Evolutionary conservation across 2,329 filamentous ascomycete species (phyloP), one percentile per base, ranked within the genome.

Genomic region (Pestalotiopsis sp.): DNA sequence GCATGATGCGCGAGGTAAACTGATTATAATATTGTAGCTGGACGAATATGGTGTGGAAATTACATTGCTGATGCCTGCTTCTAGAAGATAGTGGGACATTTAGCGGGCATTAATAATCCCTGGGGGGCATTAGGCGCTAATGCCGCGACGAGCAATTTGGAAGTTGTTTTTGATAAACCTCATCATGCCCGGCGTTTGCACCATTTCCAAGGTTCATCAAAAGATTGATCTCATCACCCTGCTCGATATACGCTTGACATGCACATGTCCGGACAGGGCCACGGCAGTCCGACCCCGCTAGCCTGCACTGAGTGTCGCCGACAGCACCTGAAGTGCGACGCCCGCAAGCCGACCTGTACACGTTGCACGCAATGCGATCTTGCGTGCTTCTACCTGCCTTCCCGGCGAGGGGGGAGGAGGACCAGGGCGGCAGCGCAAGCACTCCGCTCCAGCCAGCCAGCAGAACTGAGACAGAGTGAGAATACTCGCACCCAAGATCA

Each of bases 271-370:
- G 35, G 57, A 35, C 22, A 24, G 30, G 57, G 22, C 57, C 57
- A 30, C 17, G 26, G 26, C 58, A 52, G 44, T n/a, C 58, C 58
- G 58, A 35, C 58, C 38, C 35, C 58, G 13, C 58, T 61, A 35
- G 58, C 58, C 58, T 61, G 58, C 58, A 61, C 58, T 35, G 58
- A 61, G 20, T 61, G 58, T n/a, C 58, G 58, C 11, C 26, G 58
- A n/a, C 58, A 61, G 30, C 58, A 61, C 58, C 24, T 61, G 30
- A 61, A 61, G 58, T 61, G 58, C 58, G 58, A 61, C 58, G 24
- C 26, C 9, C 24, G 58, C 30, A 26, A 38, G 35, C 58, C 58
- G 11, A 61, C 11, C 30, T 61, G 58, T 61, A 13, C n/a, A 35
- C 58, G 58, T 35, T 61, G 58, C 35, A 38, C 58, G n/a, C 58